Conservation (phyloP, 228 moss, liverwort and hornwort species). For the Sphagnum fallax region DNA sequence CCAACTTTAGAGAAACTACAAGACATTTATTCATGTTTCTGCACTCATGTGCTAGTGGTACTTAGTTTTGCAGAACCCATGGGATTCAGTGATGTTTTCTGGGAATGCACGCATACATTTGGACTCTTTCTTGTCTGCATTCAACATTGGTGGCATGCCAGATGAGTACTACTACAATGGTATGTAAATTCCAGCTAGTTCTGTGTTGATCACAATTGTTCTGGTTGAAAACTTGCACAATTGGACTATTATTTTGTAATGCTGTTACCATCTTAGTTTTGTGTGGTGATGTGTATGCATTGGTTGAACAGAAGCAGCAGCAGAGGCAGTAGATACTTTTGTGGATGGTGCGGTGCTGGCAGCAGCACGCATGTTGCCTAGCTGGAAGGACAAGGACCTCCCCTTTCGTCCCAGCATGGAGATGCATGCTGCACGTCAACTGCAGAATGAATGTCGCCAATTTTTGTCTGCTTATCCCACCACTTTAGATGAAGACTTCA, state of each 20-base stretch:
- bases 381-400: conserved; percentile 78
- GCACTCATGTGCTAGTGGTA: too few species aligned
- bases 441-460: conserved; percentile 68
- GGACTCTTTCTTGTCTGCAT: conserved; percentile 78
- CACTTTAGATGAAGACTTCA: conserved; percentile 58
- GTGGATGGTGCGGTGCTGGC: conserved; percentile 77
- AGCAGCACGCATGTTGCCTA: conserved; percentile 77
- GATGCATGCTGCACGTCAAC: conserved; percentile 66
- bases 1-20: too few species aligned
- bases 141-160: conserved; percentile 65
- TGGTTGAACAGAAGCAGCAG: conserved; percentile 27
- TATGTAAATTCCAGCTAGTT: conserved; percentile 7
- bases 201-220: too few species aligned
- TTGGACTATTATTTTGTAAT: too few species aligned
- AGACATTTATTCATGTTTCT: too few species aligned
- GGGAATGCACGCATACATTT: conserved; percentile 71
- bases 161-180: conserved; percentile 71
- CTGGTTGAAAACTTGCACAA: too few species aligned
- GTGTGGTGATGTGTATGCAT: background rate
- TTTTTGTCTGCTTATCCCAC: conserved; percentile 63
- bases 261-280: background rate
- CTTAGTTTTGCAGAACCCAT: conserved; percentile 62
- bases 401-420: conserved; percentile 86
- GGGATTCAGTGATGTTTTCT: conserved; percentile 73
- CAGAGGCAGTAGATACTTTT: conserved; percentile 38